Evolutionary conservation across 225 moss, liverwort and hornwort species (phyloP).

Genomic region (Asterella californica): DNA sequence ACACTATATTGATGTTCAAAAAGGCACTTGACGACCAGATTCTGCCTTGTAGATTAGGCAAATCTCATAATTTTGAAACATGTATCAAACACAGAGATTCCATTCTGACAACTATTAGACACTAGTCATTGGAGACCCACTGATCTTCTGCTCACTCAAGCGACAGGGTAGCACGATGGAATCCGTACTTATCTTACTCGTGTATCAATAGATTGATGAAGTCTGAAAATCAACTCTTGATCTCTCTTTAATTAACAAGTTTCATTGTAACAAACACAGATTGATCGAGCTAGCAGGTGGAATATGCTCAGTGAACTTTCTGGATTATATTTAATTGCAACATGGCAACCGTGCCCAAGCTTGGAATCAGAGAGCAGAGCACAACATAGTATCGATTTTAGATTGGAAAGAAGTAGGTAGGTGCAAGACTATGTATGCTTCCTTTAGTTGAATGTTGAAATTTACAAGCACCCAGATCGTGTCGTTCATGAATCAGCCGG

Average conservation of each 20-base stretch:
- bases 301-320: background rate
- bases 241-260: background rate
- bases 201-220: background rate
- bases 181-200: background rate
- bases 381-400: background rate
- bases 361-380: conserved; percentile 14
- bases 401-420: conserved; percentile 10
- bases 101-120: background rate
- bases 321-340: background rate
- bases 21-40: conserved; percentile 68
- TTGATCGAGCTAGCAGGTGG: background rate
- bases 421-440: background rate
- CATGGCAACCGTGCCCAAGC: background rate
- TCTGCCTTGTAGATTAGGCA: conserved; percentile 11
- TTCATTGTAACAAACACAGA: background rate
- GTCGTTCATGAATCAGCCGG: background rate
- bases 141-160: background rate
- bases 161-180: background rate
- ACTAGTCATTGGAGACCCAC: background rate
- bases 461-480: background rate
- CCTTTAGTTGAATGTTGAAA: background rate
- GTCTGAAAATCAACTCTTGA: background rate
- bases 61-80: background rate
- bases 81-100: background rate
- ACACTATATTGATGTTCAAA: conserved; percentile 70